These are phyloP conservation scores for Macrolepiota albuminosa DNA, from an alignment of 768 basidiomycete species.

Conservation along the genomic window DNA sequence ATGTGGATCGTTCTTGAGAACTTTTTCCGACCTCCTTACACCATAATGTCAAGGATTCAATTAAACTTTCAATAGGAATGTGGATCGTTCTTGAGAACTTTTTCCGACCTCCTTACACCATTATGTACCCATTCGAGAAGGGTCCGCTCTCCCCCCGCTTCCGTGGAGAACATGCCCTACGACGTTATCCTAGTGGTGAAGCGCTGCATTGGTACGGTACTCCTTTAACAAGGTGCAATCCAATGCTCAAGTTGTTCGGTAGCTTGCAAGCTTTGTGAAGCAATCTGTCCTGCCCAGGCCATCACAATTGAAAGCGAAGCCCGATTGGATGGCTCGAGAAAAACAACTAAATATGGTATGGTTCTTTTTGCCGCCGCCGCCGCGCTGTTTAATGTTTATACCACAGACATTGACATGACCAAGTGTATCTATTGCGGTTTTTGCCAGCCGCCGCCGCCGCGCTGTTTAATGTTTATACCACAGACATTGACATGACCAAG, in stretches of 20 bases:
- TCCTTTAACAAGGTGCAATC: background rate
- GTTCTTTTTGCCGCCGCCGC: constrained; percentile 13
- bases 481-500: constrained; percentile 99
- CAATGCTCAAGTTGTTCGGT: constrained; percentile 8
- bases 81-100: constrained; percentile 93
- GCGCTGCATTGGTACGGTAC: constrained; percentile 86
- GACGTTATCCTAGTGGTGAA: constrained; percentile 98
- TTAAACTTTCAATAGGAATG: constrained; percentile 63
- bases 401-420: constrained; percentile 96
- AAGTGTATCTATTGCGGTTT: constrained; percentile 99
- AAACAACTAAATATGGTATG: constrained; percentile 94
- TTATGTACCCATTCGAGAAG: constrained; percentile 98
- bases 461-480: constrained; percentile 1
- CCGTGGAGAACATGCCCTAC: constrained; percentile 95
- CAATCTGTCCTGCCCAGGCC: constrained; percentile 98
- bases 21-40: constrained; percentile 93
- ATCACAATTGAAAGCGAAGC: constrained; percentile 99
- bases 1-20: constrained; percentile 97
- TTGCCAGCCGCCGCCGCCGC: constrained; percentile 77
- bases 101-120: constrained; percentile 95
- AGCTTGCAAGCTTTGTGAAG: constrained; percentile 99
- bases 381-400: constrained; percentile 1
- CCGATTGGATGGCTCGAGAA: constrained; percentile 89
- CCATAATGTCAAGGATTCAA: constrained; percentile 64
- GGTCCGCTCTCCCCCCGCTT: constrained; percentile 97